phyloP scores from a whole-genome alignment of 2,329 filamentous ascomycete genomes.

The Neonectria ditissima region DNA sequence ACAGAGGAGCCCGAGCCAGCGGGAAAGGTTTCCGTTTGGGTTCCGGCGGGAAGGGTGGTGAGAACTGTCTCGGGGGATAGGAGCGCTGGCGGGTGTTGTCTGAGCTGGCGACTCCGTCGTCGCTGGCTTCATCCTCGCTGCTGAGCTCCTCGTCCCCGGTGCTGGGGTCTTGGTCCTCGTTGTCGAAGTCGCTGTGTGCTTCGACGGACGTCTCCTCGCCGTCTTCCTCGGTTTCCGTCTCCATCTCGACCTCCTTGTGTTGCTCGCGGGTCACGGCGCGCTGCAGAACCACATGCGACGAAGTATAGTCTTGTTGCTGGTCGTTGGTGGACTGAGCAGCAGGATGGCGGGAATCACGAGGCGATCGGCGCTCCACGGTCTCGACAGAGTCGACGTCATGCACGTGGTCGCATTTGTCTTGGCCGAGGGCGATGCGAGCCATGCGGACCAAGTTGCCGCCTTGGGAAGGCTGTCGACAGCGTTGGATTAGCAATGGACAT shows the following conservation, averaged over 20 bases:
- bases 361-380: no score
- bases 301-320: no score
- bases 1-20: background rate
- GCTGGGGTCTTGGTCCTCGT: no score
- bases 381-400: no score
- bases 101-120: background rate
- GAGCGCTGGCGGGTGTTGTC: background rate
- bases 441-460: background rate
- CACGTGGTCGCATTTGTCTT: no score
- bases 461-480: background rate
- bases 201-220: background rate
- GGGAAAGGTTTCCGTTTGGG: background rate
- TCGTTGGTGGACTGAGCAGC: no score
- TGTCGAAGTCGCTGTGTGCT: background rate
- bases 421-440: background rate
- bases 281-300: no score
- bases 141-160: background rate
- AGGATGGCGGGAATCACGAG: background rate
- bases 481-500: background rate
- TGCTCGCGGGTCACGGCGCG: background rate
- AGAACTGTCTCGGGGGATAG: background rate
- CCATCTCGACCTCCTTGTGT: background rate
- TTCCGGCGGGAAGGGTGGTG: background rate
- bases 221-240: background rate
- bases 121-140: background rate